Conservation (phyloP, 495 filamentous ascomycete genomes). For the Daldinia loculata region DNA sequence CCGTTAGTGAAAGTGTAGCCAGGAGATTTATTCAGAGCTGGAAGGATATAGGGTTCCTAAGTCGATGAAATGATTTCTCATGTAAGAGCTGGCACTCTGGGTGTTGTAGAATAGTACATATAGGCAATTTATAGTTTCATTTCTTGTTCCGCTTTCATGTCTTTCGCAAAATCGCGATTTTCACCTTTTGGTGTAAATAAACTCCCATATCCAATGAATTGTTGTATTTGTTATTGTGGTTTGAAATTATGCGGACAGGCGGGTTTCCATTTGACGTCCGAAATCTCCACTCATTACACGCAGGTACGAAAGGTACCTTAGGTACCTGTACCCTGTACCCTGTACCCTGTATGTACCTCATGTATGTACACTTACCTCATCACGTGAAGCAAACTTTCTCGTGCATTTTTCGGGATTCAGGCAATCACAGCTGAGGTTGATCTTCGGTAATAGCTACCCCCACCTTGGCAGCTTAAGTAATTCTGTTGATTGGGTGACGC, state of each 20-base stretch:
- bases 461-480: slow-evolving; percentile 11
- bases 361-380: not conserved
- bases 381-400: not conserved
- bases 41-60: slow-evolving; percentile 48
- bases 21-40: slow-evolving; percentile 55
- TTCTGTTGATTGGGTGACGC: slow-evolving; percentile 38
- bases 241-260: too few relatives aligned
- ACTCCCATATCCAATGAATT: too few relatives aligned
- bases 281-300: too few relatives aligned
- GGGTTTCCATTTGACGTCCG: too few relatives aligned
- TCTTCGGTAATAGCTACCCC: slow-evolving; percentile 18
- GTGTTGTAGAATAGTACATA: not conserved
- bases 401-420: slow-evolving; percentile 3
- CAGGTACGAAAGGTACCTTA: not conserved
- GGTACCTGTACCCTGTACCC: not conserved
- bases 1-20: slow-evolving; percentile 51
- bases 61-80: slow-evolving; percentile 19
- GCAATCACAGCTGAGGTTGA: slow-evolving; percentile 13
- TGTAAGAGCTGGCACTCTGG: not conserved
- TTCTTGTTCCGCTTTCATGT: too few relatives aligned
- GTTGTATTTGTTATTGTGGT: too few relatives aligned
- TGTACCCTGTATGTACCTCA: too few relatives aligned
- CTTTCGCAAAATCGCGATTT: too few relatives aligned
- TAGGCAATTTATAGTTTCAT: too few relatives aligned
- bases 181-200: too few relatives aligned